Conservation (phyloP, 805 yeast species). For the Nakazawaea populi region DNA sequence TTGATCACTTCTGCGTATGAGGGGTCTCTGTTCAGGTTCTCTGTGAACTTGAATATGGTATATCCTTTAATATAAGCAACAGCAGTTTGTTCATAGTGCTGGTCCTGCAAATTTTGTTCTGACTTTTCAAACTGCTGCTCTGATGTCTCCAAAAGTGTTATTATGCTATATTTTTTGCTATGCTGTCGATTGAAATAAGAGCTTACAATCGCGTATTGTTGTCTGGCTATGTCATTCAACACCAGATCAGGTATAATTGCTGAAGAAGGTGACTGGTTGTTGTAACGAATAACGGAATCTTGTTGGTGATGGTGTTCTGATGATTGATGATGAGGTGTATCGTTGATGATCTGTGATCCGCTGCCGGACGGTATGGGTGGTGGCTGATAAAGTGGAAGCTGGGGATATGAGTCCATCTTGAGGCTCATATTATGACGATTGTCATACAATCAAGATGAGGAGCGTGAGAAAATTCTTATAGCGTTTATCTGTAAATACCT, state of each 20-base stretch:
- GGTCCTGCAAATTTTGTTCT: not conserved
- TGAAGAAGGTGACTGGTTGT: not conserved
- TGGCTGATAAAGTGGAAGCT: not conserved
- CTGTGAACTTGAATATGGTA: conserved; percentile 4
- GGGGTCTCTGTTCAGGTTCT: conserved; percentile 5
- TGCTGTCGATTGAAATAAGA: not conserved
- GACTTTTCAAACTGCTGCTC: conserved; percentile 3
- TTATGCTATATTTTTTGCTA: not conserved
- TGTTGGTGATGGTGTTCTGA: not conserved
- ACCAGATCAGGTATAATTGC: conserved; percentile 3
- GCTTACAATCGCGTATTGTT: not conserved
- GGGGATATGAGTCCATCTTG: conserved; percentile 1
- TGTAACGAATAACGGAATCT: not conserved
- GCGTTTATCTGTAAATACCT: not conserved
- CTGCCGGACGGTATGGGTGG: not conserved
- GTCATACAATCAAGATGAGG: not conserved
- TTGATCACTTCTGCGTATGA: conserved; percentile 7
- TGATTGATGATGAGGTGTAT: not conserved
- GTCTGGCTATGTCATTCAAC: conserved; percentile 1
- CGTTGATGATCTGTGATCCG: not conserved
- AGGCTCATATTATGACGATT: not conserved
- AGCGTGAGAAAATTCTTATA: no score
- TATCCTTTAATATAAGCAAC: conserved; percentile 2
- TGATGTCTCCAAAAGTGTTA: conserved; percentile 3
- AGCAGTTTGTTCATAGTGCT: conserved; percentile 2